Percentiles rank a stretch among this genome's conserved stretches.
Conservation (phyloP, 2,329 filamentous ascomycete genomes). For the Trichophyton simii region DNA sequence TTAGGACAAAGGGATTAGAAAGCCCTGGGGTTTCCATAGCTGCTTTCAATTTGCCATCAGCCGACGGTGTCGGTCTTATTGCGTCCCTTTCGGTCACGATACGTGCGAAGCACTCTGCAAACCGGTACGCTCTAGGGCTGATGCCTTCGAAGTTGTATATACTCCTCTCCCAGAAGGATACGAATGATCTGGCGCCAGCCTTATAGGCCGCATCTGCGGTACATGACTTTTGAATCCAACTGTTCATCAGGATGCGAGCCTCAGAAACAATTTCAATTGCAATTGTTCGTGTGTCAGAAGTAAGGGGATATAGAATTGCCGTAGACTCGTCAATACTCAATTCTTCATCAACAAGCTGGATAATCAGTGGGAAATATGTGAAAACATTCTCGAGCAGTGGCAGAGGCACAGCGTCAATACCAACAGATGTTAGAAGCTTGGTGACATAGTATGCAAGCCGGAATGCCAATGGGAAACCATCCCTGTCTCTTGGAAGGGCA, state of each 20-base stretch:
- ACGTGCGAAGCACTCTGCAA: slow-evolving; percentile 31
- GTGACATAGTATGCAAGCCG: slow-evolving; percentile 62
- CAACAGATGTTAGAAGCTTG: slow-evolving; percentile 41
- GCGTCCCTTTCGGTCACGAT: slow-evolving; percentile 25
- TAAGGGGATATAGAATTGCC: slow-evolving; percentile 38
- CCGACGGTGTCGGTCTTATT: slow-evolving; percentile 17
- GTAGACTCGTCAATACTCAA: slow-evolving; percentile 45
- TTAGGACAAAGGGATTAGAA: slow-evolving; percentile 35
- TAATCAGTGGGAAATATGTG: slow-evolving; percentile 40
- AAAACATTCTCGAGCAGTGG: slow-evolving; percentile 32
- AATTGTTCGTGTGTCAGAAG: slow-evolving; percentile 39
- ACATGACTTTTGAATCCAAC: slow-evolving; percentile 26
- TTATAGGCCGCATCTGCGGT: neutral
- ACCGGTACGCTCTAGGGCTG: slow-evolving; percentile 26
- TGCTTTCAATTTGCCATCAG: slow-evolving; percentile 24
- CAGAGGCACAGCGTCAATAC: slow-evolving; percentile 22
- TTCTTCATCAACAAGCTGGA: slow-evolving; percentile 49
- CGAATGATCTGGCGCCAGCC: slow-evolving; percentile 8
- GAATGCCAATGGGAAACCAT: slow-evolving; percentile 58
- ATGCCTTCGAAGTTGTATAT: slow-evolving; percentile 22
- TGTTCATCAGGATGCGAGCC: slow-evolving; percentile 36
- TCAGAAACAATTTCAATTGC: slow-evolving; percentile 42
- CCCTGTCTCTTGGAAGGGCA: slow-evolving; percentile 39
- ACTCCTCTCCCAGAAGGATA: slow-evolving; percentile 25
- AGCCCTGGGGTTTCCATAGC: slow-evolving; percentile 25